These are phyloP conservation scores for Colletotrichum sp. DNA, from an alignment of 2,329 filamentous ascomycete genomes.

Conservation along the genomic window DNA sequence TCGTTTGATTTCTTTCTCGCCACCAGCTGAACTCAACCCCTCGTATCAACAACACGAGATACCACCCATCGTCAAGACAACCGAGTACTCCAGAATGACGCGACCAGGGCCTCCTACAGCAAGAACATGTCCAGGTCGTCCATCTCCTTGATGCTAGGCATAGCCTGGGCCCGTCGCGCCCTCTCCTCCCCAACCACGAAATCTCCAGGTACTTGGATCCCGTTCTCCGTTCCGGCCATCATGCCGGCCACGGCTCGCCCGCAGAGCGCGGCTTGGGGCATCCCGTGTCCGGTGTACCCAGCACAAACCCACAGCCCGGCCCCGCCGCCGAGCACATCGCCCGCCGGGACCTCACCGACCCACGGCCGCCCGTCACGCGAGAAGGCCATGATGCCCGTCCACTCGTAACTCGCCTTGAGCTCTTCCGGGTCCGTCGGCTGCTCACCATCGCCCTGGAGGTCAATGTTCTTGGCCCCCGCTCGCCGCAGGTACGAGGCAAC, in stretches of 20 bases:
- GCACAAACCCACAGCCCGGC: conserved; percentile 66
- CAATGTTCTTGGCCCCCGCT: conserved; percentile 45
- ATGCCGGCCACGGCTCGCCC: conserved; percentile 67
- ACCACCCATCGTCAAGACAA: neutral
- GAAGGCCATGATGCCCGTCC: conserved; percentile 85
- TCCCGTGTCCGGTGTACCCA: conserved; percentile 77
- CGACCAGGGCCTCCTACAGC: neutral
- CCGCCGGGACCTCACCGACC: conserved; percentile 69
- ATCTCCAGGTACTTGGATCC: conserved; percentile 47
- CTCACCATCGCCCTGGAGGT: conserved; percentile 38
- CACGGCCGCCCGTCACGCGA: conserved; percentile 71
- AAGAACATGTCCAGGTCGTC: conserved; percentile 22
- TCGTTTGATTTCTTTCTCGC: neutral
- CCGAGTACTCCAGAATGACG: neutral
- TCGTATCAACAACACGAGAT: neutral
- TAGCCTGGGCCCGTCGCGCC: conserved; percentile 21
- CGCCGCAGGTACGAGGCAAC: conserved; percentile 61
- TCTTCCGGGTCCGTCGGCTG: conserved; percentile 41
- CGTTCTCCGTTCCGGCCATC: conserved; percentile 48
- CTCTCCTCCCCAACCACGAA: conserved; percentile 42
- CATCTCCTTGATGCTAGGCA: conserved; percentile 17
- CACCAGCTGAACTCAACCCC: neutral
- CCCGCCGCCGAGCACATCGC: conserved; percentile 45
- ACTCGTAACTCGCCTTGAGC: conserved; percentile 64
- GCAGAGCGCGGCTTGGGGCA: conserved; percentile 74